Conservation (phyloP, 371 early-diverging fungal species). For the Mucor racemosus region DNA sequence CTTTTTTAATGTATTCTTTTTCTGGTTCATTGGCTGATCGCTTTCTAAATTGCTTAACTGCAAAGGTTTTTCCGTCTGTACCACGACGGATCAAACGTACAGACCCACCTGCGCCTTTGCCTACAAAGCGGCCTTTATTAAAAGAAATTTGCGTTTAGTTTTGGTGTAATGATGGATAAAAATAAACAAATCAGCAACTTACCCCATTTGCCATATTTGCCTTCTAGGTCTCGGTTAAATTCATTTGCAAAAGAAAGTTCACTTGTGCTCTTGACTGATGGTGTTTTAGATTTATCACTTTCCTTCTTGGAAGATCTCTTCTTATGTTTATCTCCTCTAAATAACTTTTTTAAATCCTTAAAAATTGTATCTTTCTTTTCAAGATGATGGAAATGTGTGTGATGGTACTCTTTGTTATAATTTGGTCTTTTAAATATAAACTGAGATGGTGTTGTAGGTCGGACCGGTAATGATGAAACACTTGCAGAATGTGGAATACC, state of each 20-base stretch:
- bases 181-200: conserved; percentile 14
- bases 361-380: conserved; percentile 57
- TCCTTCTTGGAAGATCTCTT: conserved; percentile 48
- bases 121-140: conserved; percentile 52
- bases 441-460: conserved; percentile 45
- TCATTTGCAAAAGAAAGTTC: conserved; percentile 48
- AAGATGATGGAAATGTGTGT: conserved; percentile 51
- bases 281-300: conserved; percentile 32
- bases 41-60: conserved; percentile 83
- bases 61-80: conserved; percentile 64
- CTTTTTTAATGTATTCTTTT: conserved; percentile 78
- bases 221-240: conserved; percentile 33
- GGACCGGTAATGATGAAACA: conserved; percentile 13
- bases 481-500: conserved; percentile 14
- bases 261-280: conserved; percentile 36
- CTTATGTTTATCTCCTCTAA: conserved; percentile 2
- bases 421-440: conserved; percentile 55
- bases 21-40: conserved; percentile 65
- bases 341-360: conserved; percentile 48
- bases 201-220: conserved; percentile 55
- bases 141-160: too few species aligned
- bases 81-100: conserved; percentile 68
- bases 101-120: conserved; percentile 76
- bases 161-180: too few species aligned
- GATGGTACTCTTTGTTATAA: conserved; percentile 49